phyloP scores from a whole-genome alignment of 148 eudicot species.

The Camellia granthamiana region DNA sequence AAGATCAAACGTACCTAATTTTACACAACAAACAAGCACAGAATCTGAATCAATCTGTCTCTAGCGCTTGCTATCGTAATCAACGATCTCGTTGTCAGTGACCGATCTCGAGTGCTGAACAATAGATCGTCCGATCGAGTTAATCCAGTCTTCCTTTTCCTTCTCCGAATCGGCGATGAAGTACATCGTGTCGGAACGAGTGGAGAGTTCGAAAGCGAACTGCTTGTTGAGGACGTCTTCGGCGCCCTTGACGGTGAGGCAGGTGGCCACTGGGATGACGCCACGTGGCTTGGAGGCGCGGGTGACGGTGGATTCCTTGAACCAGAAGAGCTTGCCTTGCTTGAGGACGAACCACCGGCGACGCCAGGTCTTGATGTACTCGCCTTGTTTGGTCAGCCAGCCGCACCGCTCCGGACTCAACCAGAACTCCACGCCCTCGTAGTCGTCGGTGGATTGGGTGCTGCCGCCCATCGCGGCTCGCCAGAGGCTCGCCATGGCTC shows the following conservation, averaged over 20 bases:
- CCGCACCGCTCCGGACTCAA: constrained; percentile 67
- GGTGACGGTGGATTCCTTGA: constrained; percentile 62
- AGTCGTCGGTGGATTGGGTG: constrained; percentile 22
- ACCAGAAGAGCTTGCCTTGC: constrained; percentile 92
- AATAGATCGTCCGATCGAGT: constrained; percentile 80
- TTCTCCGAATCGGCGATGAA: constrained; percentile 89
- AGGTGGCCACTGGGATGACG: constrained; percentile 61
- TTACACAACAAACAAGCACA: no score
- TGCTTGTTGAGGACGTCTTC: constrained; percentile 71
- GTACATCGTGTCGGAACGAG: constrained; percentile 71
- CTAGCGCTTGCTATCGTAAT: constrained; percentile 41
- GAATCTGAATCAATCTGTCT: neutral
- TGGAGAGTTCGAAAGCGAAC: constrained; percentile 79
- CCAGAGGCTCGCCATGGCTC: constrained; percentile 66
- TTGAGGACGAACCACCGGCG: constrained; percentile 86
- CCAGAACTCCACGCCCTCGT: constrained; percentile 71
- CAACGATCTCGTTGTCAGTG: constrained; percentile 64
- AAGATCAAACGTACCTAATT: constrained; percentile 5
- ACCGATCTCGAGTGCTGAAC: constrained; percentile 82
- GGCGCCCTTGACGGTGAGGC: constrained; percentile 83
- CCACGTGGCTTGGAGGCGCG: constrained; percentile 73
- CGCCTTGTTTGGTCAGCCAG: constrained; percentile 90
- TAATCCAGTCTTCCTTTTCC: constrained; percentile 95
- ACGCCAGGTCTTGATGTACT: constrained; percentile 95
- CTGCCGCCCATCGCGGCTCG: constrained; percentile 49